Evolutionary conservation across 768 basidiomycete species (phyloP).

Genomic region (Auricularia auricula-judae): DNA sequence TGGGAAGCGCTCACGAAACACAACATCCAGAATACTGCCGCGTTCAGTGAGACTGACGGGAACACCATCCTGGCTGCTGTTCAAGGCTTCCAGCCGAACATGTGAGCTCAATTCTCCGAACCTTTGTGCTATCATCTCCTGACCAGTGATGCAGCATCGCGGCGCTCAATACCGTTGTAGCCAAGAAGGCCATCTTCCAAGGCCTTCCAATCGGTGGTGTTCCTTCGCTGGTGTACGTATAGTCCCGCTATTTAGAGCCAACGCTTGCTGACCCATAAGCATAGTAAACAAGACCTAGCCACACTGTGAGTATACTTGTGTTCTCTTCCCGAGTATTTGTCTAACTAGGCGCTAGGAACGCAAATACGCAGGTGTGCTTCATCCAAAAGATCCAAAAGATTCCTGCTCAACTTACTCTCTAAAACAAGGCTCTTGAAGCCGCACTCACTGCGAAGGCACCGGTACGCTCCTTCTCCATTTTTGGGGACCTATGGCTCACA

Average conservation of each 20-base stretch:
- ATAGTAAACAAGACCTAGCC: neutral
- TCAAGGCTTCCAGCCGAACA: neutral
- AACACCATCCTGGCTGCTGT: neutral
- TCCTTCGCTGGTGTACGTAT: neutral
- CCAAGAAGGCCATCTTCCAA: neutral
- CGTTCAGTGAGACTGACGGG: neutral
- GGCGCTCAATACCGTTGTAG: neutral
- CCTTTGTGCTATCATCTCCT: neutral
- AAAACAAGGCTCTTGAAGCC: neutral
- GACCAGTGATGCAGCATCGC: neutral
- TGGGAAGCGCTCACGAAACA: neutral
- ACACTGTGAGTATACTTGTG: neutral
- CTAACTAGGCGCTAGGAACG: neutral
- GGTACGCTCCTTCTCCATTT: neutral
- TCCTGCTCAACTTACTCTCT: neutral
- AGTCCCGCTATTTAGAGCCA: neutral
- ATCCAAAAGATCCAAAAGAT: neutral
- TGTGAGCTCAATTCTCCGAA: neutral
- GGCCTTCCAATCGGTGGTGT: neutral
- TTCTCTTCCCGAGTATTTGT: neutral
- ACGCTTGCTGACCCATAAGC: neutral
- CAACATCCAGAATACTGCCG: neutral
- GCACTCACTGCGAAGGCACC: neutral
- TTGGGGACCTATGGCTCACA: neutral
- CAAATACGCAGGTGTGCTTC: neutral